These are phyloP conservation scores for Copromyces sp. DNA, from an alignment of 495 filamentous ascomycete species.

Conservation along the genomic window DNA sequence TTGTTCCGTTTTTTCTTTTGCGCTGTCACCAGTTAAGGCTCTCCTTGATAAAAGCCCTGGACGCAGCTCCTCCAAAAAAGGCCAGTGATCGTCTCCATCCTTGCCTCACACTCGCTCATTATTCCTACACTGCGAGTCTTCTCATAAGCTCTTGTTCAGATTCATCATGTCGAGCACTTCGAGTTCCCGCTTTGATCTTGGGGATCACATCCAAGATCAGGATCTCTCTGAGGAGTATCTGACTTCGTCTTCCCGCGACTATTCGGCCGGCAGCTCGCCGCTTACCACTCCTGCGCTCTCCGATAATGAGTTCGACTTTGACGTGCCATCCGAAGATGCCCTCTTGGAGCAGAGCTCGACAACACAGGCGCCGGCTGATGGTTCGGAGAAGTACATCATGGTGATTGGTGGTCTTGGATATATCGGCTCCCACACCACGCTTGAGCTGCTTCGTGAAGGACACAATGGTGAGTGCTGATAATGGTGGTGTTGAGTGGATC, in stretches of 20 bases:
- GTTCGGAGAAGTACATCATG: slow-evolving; percentile 33
- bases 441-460: slow-evolving; percentile 51
- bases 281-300: slow-evolving; percentile 16
- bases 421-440: slow-evolving; percentile 54
- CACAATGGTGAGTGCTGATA: slow-evolving; percentile 35
- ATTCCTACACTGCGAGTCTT: not conserved
- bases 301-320: slow-evolving; percentile 12
- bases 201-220: slow-evolving; percentile 2
- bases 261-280: slow-evolving; percentile 5
- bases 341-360: not conserved
- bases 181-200: not conserved
- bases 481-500: not conserved
- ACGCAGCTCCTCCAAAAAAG: not conserved
- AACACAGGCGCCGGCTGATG: not conserved
- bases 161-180: not conserved
- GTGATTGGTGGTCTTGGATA: slow-evolving; percentile 59
- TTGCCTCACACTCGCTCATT: not conserved
- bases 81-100: not conserved
- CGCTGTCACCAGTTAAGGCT: not conserved
- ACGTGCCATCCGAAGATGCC: slow-evolving; percentile 1
- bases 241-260: slow-evolving; percentile 7
- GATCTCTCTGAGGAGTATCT: slow-evolving; percentile 1
- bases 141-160: not conserved
- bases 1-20: not conserved
- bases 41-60: not conserved